Percentiles rank a stretch among this genome's conserved stretches.
These are phyloP conservation scores for Rhizopogon vesiculosus DNA, from an alignment of 768 basidiomycete genomes.

Conservation along the genomic window DNA sequence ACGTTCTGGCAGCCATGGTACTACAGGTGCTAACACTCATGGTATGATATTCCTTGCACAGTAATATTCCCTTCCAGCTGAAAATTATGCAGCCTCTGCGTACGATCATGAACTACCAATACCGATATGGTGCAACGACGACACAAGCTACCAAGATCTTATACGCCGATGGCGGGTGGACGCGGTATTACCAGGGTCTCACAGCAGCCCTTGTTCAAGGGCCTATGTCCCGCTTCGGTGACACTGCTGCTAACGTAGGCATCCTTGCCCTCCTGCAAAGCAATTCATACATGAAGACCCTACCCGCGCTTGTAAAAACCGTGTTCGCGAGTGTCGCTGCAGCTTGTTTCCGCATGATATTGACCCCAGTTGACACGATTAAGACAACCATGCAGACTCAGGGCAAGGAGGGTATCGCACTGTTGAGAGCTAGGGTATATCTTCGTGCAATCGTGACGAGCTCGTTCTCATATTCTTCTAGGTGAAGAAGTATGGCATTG, in stretches of 20 bases:
- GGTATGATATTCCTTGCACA: constrained; percentile 26
- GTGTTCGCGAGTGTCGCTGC: constrained; percentile 75
- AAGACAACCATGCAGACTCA: constrained; percentile 97
- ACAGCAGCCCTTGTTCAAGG: constrained; percentile 83
- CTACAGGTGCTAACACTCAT: constrained; percentile 89
- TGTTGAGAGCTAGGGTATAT: constrained; percentile 63
- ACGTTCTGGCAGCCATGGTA: constrained; percentile 67
- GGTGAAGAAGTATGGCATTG: constrained; percentile 73
- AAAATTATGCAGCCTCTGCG: constrained; percentile 62
- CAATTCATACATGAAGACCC: constrained; percentile 61
- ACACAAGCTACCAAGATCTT: constrained; percentile 62
- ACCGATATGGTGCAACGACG: constrained; percentile 79
- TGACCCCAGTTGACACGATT: constrained; percentile 90
- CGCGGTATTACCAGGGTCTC: constrained; percentile 87
- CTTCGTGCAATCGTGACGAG: neutral
- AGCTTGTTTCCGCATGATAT: constrained; percentile 82
- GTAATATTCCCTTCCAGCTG: neutral
- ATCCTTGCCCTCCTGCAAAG: constrained; percentile 82
- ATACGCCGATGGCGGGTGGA: constrained; percentile 73
- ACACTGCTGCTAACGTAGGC: constrained; percentile 92
- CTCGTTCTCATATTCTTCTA: constrained; percentile 20
- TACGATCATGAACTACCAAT: constrained; percentile 98
- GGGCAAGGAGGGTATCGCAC: constrained; percentile 60
- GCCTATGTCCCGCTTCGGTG: constrained; percentile 82
- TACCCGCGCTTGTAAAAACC: constrained; percentile 69